Conservation (phyloP, 768 basidiomycete genomes). For the Amanita thiersii region DNA sequence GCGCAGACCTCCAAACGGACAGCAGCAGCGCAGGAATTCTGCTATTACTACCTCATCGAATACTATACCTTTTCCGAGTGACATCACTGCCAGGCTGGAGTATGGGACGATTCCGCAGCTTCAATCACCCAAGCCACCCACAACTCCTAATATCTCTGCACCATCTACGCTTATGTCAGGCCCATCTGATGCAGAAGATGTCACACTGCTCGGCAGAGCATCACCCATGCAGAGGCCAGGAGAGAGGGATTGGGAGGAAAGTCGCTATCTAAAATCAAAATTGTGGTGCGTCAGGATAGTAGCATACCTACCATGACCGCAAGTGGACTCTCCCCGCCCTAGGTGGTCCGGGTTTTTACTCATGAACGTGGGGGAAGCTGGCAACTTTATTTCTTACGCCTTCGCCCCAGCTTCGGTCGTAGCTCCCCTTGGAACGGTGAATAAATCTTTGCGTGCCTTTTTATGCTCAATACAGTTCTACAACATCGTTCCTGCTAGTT, state of each 20-base stretch:
- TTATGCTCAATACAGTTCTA: constrained; percentile 9
- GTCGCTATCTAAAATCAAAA: constrained; percentile 76
- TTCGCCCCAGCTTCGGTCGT: constrained; percentile 90
- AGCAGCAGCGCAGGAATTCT: not conserved
- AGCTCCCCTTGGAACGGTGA: constrained; percentile 90
- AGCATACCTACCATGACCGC: not conserved
- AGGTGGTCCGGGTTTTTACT: constrained; percentile 89
- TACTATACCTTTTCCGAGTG: not conserved
- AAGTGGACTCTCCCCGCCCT: constrained; percentile 6
- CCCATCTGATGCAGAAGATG: constrained; percentile 21
- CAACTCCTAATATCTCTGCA: not conserved
- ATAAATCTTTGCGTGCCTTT: constrained; percentile 20
- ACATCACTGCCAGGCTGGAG: not conserved
- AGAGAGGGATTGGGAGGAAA: constrained; percentile 42
- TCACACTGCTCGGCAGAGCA: constrained; percentile 17
- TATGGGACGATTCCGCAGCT: not conserved
- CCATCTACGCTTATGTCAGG: not conserved
- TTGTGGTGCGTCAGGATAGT: constrained; percentile 49
- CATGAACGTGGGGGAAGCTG: constrained; percentile 85
- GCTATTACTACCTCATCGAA: not conserved
- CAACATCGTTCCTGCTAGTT: constrained; percentile 45
- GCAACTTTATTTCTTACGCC: constrained; percentile 88
- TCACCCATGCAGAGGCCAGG: not conserved
- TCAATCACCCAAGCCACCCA: not conserved
- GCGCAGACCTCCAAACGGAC: not conserved